Base-by-base conservation (phyloP, 495 filamentous ascomycete species). In the Aspergillus avenaceus region DNA sequence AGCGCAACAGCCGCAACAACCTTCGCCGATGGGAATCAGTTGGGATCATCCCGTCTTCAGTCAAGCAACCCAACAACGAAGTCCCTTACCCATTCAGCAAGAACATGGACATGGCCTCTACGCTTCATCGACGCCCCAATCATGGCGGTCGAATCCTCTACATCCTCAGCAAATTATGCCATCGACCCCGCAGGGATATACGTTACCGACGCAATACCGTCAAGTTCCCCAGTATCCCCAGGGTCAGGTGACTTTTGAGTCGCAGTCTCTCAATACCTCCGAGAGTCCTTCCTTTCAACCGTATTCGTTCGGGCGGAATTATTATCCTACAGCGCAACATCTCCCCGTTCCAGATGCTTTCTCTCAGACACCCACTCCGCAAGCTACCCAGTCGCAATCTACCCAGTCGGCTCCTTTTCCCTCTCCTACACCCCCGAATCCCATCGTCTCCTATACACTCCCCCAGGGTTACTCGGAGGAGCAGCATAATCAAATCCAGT, bases 91-190 rank as follows among this genome's bases (percentile, higher is more conserved):
- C 13, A 16, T 14, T 12, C 45, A 32, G 7, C 50, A 59, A 4
- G 59, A 67, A 3, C 53, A 55, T 34, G 55, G 53, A 19, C 64
- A 47, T 58, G 71, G 61, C 27, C 54, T 73, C 2, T 74, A 71
- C 31, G 14, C 49, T 23, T 61, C 69, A 1, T 32, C 62, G 6
- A 60, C 69, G 6, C 63, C 66, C 12, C 65, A 68, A 26, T 48
- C 64, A 36, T 74, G 73, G 73, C 65, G 67, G 19, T 47, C 63
- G 16, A 70, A 62, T 14, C 56, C 71, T 18, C 44, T 70, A 23
- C 66, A 67, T 23, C 61, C 55, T 3, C 59, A 52, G 46, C 49
- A 48, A 4, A 41, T 58, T 8, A 27, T 56, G 23, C 48, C 53
- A 12, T 41, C 56, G 27, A 53, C 62, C 1, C 58, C 58, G 18